Conservation (phyloP, 2,329 filamentous ascomycete species). For the Penicillium digitatum region DNA sequence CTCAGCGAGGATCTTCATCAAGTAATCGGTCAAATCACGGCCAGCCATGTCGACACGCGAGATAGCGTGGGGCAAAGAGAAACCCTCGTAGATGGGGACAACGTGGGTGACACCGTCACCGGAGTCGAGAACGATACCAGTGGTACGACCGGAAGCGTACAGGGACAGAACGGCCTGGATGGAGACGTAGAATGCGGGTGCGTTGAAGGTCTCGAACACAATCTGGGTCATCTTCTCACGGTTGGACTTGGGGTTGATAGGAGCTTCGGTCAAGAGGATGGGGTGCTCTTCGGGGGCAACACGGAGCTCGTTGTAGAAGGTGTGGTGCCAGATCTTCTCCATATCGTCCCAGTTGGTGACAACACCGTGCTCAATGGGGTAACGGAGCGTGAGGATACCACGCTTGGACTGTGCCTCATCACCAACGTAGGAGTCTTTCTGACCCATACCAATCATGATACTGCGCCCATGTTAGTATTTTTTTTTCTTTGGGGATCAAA, state of each 20-base stretch:
- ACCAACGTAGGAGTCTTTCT: constrained; percentile 99
- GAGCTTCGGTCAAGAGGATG: constrained; percentile 96
- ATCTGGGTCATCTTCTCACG: constrained; percentile 99
- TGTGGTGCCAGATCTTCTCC: constrained; percentile 99
- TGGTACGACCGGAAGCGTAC: constrained; percentile 99
- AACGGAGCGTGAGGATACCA: constrained; percentile 99
- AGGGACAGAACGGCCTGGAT: constrained; percentile 99
- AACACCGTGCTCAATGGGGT: constrained; percentile 99
- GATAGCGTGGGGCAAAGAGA: constrained; percentile 99
- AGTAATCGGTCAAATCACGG: constrained; percentile 99
- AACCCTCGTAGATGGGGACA: constrained; percentile 99
- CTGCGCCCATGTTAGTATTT: constrained; percentile 51
- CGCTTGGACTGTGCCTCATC: constrained; percentile 99
- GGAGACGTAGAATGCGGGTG: constrained; percentile 99
- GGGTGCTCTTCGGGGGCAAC: constrained; percentile 99
- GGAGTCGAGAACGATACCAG: constrained; percentile 99
- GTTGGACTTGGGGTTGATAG: constrained; percentile 99
- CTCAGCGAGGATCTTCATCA: constrained; percentile 99
- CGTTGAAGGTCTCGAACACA: constrained; percentile 99
- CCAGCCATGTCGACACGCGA: constrained; percentile 99
- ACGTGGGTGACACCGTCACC: constrained; percentile 99
- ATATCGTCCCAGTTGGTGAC: constrained; percentile 99
- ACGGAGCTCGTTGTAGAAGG: constrained; percentile 99
- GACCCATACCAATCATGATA: constrained; percentile 99
- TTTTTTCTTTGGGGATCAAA: background rate